Conservation (phyloP, 2,329 filamentous ascomycete species). For the Aureobasidium sp. region DNA sequence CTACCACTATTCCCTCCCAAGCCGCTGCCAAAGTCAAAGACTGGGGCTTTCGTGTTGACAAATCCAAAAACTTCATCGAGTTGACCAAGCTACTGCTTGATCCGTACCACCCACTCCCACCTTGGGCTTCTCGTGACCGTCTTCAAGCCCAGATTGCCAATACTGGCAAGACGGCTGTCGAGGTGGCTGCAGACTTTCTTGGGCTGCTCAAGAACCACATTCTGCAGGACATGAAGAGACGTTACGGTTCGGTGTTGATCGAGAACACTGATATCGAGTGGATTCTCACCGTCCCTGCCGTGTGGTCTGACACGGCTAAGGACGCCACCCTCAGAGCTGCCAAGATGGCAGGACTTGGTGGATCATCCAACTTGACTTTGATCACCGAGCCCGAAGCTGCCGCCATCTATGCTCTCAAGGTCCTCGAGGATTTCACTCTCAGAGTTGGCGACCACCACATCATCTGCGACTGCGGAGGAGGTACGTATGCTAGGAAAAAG, state of each 20-base stretch:
- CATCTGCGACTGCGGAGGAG: constrained; percentile 49
- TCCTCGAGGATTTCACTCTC: constrained; percentile 61
- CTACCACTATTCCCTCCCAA: too few relatives aligned
- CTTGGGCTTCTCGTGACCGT: too few relatives aligned
- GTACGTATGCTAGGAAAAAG: constrained; percentile 27
- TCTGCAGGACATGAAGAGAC: constrained; percentile 63
- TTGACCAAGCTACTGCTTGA: too few relatives aligned
- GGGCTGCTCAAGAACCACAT: constrained; percentile 68
- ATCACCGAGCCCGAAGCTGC: constrained; percentile 70
- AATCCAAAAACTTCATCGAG: too few relatives aligned
- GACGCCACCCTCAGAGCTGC: constrained; percentile 68
- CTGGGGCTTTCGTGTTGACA: too few relatives aligned
- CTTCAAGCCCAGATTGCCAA: neutral
- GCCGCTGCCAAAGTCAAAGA: too few relatives aligned
- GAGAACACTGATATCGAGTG: constrained; percentile 63
- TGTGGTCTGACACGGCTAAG: constrained; percentile 81
- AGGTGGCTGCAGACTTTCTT: constrained; percentile 72
- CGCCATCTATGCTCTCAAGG: constrained; percentile 69
- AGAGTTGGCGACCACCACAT: constrained; percentile 54
- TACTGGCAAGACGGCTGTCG: constrained; percentile 62
- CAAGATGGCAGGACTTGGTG: constrained; percentile 62
- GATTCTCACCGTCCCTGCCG: constrained; percentile 71
- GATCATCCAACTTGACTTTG: constrained; percentile 49
- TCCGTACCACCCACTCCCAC: too few relatives aligned
- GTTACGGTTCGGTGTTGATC: constrained; percentile 49